Conservation (phyloP, 2,329 filamentous ascomycete genomes). For the Coniella lustricola region DNA sequence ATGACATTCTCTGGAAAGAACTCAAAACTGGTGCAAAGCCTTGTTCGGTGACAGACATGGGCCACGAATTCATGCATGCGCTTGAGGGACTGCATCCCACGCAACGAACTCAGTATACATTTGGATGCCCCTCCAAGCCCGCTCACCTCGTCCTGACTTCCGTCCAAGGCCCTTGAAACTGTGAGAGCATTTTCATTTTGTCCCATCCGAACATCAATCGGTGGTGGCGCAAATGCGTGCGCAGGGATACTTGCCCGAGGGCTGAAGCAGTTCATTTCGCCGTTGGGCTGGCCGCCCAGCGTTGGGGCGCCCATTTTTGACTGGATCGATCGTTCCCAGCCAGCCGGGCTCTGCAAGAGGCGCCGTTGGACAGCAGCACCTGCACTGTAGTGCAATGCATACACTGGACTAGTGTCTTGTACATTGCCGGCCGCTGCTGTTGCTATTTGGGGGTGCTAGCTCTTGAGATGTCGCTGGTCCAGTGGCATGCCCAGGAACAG, state of each 20-base stretch:
- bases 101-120: too few species aligned
- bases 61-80: conserved; percentile 42
- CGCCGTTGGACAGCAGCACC: neutral
- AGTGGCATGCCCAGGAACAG: too few species aligned
- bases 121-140: too few species aligned
- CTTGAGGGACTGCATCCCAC: conserved; percentile 15
- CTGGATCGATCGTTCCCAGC: neutral
- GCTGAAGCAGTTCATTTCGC: too few species aligned
- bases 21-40: too few species aligned
- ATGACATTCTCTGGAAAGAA: too few species aligned
- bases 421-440: too few species aligned
- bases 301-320: neutral
- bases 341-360: neutral
- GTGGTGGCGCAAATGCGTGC: neutral
- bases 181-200: conserved; percentile 3
- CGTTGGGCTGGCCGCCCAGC: too few species aligned
- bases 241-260: neutral
- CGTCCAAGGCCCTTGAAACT: conserved; percentile 1
- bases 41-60: too few species aligned
- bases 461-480: too few species aligned
- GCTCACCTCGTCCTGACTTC: conserved; percentile 3
- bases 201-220: neutral
- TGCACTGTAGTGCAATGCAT: neutral
- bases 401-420: neutral
- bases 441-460: too few species aligned